Percentiles rank a stretch among this genome's conserved stretches.
Evolutionary conservation across 208 protist genomes (phyloP).

Genomic region (Acanthamoeba quina): DNA sequence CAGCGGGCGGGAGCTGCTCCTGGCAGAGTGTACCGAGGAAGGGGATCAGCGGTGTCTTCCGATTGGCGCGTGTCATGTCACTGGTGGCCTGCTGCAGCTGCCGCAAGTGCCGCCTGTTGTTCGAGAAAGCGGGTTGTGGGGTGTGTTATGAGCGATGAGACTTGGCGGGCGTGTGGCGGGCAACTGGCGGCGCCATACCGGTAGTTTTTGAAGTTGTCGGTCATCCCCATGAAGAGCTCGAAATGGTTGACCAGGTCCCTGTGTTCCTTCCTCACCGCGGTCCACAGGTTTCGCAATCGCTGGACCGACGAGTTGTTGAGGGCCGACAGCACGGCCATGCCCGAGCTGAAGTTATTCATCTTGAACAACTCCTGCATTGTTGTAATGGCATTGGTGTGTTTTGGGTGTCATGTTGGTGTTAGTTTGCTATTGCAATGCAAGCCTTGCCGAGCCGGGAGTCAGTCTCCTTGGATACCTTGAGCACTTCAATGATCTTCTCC

Average conservation of each 20-base stretch:
- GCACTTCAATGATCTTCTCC: conserved; percentile 5
- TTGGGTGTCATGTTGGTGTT: too few species aligned
- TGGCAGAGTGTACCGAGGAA: not conserved
- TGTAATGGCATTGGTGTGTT: too few species aligned
- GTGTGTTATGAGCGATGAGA: not conserved
- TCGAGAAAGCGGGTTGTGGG: not conserved
- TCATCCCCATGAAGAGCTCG: not conserved
- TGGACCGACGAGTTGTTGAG: not conserved
- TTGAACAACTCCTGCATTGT: conserved; percentile 7
- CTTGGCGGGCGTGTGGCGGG: not conserved
- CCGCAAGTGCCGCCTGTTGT: not conserved
- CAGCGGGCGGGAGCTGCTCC: too few species aligned
- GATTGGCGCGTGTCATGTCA: not conserved
- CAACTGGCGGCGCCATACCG: not conserved
- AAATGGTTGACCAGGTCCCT: not conserved
- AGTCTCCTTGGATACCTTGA: not conserved
- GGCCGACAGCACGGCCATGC: not conserved
- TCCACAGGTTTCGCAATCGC: not conserved
- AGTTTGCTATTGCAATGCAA: too few species aligned
- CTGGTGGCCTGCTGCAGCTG: not conserved
- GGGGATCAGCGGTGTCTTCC: not conserved
- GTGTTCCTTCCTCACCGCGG: not conserved
- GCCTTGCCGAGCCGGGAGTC: not conserved
- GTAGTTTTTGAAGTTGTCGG: conserved; percentile 32
- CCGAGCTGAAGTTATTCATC: conserved; percentile 39